Evolutionary conservation across 106 monocot genomes (phyloP), one percentile per base, ranked within the genome.

Genomic region (Chionographis japonica): DNA sequence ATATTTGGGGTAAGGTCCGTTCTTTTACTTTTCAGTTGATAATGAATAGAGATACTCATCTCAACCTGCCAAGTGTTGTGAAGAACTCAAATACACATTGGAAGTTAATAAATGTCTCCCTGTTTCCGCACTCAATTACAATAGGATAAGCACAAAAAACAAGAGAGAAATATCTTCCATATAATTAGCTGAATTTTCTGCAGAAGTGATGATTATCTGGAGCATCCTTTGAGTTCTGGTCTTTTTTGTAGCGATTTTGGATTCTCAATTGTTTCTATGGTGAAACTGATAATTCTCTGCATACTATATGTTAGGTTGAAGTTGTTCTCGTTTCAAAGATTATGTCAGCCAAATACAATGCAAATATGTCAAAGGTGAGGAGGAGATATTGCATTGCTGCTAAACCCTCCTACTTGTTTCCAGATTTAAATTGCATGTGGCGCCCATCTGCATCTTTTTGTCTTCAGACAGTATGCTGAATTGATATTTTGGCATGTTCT

Each of bases 261-360:
- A 60, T 52, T 40, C 14, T 54, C 16, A 18, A 16, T 50, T 17
- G 12, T 10, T 3, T n/a, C 13, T 27, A 27, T 27, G 27, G 13
- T 6, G 6, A 42, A 14, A 52, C 16, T 53, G 62, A 39, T 66
- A 36, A 70, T 43, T 75, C 20, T 12, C 3, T 40, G 46, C 19
- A 51, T 18, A 37, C 35, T 69, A 35, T 63, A 11, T 72, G 40
- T 14, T 79, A 98, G 98, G 83, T 81, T 85, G 92, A 92, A 81
- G 56, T 75, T 61, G 74, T 58, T 52, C 62, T 98, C 51, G 69
- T 75, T 68, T 85, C 90, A 57, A 93, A 79, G 59, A 75, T 92
- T 46, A 71, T 90, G 74, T 74, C 78, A 72, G 78, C 74, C 16
- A 81, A 78, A 73, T 74, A 63, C 74, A 76, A 75, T 50, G 16